These are phyloP conservation scores for Euphorbia celastroides DNA, from an alignment of 441 rosid genomes.

Conservation along the genomic window DNA sequence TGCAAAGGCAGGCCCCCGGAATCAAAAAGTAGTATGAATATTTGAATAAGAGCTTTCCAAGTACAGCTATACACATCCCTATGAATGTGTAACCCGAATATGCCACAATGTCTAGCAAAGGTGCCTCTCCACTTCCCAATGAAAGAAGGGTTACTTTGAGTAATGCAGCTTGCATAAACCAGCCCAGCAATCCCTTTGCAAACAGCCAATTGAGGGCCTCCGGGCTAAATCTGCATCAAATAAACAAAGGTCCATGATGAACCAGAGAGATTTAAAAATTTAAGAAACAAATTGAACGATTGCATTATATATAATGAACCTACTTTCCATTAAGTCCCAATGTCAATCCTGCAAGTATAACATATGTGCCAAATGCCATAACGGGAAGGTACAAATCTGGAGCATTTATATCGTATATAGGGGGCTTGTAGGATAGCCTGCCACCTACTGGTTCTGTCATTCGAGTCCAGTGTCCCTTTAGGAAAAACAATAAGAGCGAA, in stretches of 20 bases:
- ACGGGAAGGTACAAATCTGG: slow-evolving; percentile 91
- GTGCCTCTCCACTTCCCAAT: slow-evolving; percentile 81
- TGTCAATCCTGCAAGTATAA: no score
- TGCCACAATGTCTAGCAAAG: slow-evolving; percentile 82
- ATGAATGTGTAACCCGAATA: slow-evolving; percentile 76
- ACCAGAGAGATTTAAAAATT: no score
- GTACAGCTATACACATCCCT: slow-evolving; percentile 58
- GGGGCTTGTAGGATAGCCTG: slow-evolving; percentile 89
- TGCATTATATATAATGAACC: no score
- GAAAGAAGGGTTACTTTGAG: slow-evolving; percentile 75
- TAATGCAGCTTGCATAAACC: slow-evolving; percentile 76
- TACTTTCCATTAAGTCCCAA: no score
- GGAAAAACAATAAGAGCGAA: slow-evolving; percentile 16
- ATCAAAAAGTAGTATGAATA: slow-evolving; percentile 72
- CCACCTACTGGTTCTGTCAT: slow-evolving; percentile 94
- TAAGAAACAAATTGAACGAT: no score
- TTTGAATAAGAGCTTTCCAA: slow-evolving; percentile 58
- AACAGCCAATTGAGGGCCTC: slow-evolving; percentile 85
- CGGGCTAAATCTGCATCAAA: slow-evolving; percentile 64
- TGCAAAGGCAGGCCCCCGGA: slow-evolving; percentile 77
- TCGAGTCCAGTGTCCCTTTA: slow-evolving; percentile 90
- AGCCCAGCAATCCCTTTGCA: slow-evolving; percentile 78
- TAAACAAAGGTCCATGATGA: no score
- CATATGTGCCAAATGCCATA: slow-evolving; percentile 52
- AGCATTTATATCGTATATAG: slow-evolving; percentile 81